A percentile compares a stretch with the other conserved stretches of the same genome.
Evolutionary conservation across 2,329 filamentous ascomycete species (phyloP).

Genomic region (Aspergillus sp.): DNA sequence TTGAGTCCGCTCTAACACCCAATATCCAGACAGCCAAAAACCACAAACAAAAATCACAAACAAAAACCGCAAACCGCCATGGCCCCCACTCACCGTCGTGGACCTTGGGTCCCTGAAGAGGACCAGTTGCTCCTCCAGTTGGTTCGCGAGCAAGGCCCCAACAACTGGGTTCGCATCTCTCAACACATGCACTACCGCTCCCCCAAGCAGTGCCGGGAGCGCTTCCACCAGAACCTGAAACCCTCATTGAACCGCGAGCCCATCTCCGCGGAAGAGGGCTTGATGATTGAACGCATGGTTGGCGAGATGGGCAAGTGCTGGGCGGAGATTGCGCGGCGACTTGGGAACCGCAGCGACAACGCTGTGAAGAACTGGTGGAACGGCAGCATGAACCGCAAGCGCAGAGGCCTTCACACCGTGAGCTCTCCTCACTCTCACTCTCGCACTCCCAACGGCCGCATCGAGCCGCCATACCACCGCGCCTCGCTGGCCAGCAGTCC

Average conservation of each 20-base stretch:
- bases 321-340: slow-evolving; percentile 84
- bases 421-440: slow-evolving; percentile 32
- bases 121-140: slow-evolving; percentile 70
- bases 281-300: slow-evolving; percentile 75
- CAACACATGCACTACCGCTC: slow-evolving; percentile 72
- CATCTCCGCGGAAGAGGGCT: slow-evolving; percentile 69
- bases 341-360: slow-evolving; percentile 87
- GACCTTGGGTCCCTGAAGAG: slow-evolving; percentile 80
- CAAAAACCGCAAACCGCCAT: slow-evolving; percentile 24
- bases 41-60: no score
- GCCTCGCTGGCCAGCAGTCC: slow-evolving; percentile 31
- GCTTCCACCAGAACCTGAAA: slow-evolving; percentile 92
- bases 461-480: slow-evolving; percentile 40
- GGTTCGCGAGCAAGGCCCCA: slow-evolving; percentile 68
- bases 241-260: slow-evolving; percentile 71
- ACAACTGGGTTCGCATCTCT: slow-evolving; percentile 90
- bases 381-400: slow-evolving; percentile 80
- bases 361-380: slow-evolving; percentile 99
- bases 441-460: slow-evolving; percentile 37
- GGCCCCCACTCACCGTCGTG: slow-evolving; percentile 63
- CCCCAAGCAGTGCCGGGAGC: slow-evolving; percentile 92
- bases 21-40: no score
- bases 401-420: slow-evolving; percentile 45
- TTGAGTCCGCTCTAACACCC: no score
- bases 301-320: slow-evolving; percentile 78